phyloP scores from a whole-genome alignment of 2,329 filamentous ascomycete species.

The Harringtonia aguacate region DNA sequence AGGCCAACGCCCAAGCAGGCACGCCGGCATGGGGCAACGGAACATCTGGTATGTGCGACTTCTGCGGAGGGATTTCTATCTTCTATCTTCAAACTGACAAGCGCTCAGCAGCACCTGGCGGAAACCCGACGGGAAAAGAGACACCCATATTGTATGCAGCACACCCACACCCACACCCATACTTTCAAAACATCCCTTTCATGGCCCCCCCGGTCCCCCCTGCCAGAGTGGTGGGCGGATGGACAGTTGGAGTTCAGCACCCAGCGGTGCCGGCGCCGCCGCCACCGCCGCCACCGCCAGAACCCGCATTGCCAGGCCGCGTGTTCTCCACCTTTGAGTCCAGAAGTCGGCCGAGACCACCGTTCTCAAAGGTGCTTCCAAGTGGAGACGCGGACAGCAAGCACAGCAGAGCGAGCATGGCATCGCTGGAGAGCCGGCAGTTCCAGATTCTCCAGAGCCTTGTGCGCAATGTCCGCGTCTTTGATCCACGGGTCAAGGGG shows the following conservation, averaged over 20 bases:
- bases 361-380: not conserved
- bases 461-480: slow-evolving; percentile 3
- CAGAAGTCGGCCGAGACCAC: too few relatives aligned
- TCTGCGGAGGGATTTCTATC: too few relatives aligned
- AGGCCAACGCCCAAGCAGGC: not conserved
- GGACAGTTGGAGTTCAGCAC: not conserved
- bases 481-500: not conserved
- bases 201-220: not conserved
- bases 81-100: too few relatives aligned
- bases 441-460: slow-evolving; percentile 10
- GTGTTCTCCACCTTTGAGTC: not conserved
- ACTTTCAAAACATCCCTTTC: too few relatives aligned
- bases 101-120: too few relatives aligned
- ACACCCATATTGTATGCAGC: slow-evolving; percentile 9
- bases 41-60: not conserved
- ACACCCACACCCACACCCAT: not conserved
- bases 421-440: slow-evolving; percentile 14
- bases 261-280: not conserved
- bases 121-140: not conserved
- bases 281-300: too few relatives aligned
- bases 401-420: slow-evolving; percentile 3
- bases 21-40: not conserved
- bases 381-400: slow-evolving; percentile 6
- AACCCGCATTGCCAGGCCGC: not conserved
- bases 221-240: not conserved